These are phyloP conservation scores for Fomitopsis palustris DNA, from an alignment of 1,284 basidiomycete species.

Conservation along the genomic window DNA sequence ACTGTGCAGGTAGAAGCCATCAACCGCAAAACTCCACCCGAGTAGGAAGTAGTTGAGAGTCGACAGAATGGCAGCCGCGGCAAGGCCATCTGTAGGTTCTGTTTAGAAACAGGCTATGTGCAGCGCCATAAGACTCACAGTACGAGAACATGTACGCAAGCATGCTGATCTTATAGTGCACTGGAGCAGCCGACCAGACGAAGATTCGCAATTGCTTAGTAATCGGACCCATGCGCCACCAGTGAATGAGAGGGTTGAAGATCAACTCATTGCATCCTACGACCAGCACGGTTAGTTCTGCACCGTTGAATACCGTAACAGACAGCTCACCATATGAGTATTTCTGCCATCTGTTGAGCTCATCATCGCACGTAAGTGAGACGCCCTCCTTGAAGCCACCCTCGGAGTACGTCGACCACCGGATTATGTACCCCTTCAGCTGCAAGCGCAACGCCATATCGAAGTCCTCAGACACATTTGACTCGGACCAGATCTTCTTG, in stretches of 20 bases:
- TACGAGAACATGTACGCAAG: slow-evolving; percentile 85
- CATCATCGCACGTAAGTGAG: slow-evolving; percentile 78
- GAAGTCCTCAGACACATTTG: slow-evolving; percentile 83
- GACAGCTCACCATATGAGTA: slow-evolving; percentile 69
- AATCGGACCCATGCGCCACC: slow-evolving; percentile 75
- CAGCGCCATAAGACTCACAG: slow-evolving; percentile 42
- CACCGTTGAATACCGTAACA: slow-evolving; percentile 4
- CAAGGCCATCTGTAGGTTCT: slow-evolving; percentile 59
- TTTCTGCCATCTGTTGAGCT: slow-evolving; percentile 85
- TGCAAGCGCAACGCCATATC: slow-evolving; percentile 67
- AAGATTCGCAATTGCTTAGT: slow-evolving; percentile 76
- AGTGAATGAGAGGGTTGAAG: slow-evolving; percentile 72
- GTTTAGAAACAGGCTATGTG: background rate
- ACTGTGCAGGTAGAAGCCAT: slow-evolving; percentile 67
- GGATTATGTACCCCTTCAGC: slow-evolving; percentile 68
- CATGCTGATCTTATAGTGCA: slow-evolving; percentile 83
- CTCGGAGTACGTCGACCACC: slow-evolving; percentile 82
- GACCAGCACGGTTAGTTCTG: background rate
- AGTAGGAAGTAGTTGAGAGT: slow-evolving; percentile 71
- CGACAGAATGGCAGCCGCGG: slow-evolving; percentile 60
- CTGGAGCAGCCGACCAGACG: slow-evolving; percentile 71
- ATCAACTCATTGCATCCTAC: slow-evolving; percentile 66
- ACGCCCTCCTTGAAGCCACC: slow-evolving; percentile 87
- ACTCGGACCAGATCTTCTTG: slow-evolving; percentile 81
- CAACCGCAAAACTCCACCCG: slow-evolving; percentile 50